A percentile compares a stretch with the other conserved stretches of the same genome.
Conservation (phyloP, 2,329 filamentous ascomycete genomes). For the Rhynchosporium graminicola region DNA sequence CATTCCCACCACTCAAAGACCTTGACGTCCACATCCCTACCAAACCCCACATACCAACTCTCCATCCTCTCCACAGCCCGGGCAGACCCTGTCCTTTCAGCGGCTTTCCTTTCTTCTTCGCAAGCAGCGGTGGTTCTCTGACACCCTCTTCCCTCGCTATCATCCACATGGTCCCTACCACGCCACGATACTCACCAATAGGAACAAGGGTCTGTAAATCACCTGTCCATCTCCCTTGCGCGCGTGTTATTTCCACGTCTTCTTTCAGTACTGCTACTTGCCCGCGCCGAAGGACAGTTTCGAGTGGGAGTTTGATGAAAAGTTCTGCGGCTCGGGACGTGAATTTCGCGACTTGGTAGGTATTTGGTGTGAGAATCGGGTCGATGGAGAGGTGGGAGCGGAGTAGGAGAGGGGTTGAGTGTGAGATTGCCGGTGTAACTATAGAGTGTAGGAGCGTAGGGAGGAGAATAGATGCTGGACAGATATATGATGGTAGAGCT, state of each 20-base stretch:
- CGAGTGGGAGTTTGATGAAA: conserved; percentile 83
- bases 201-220: conserved; percentile 74
- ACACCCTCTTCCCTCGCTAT: conserved; percentile 81
- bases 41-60: conserved; percentile 58
- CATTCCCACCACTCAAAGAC: conserved; percentile 35
- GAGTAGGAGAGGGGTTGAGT: conserved; percentile 81
- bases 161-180: conserved; percentile 87
- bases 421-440: conserved; percentile 78
- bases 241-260: conserved; percentile 31
- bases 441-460: conserved; percentile 88
- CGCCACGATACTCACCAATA: conserved; percentile 78
- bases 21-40: conserved; percentile 53
- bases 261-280: conserved; percentile 69
- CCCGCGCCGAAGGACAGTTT: conserved; percentile 86
- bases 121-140: conserved; percentile 14
- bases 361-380: conserved; percentile 74
- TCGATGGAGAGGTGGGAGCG: conserved; percentile 84
- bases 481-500: conserved; percentile 74
- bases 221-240: conserved; percentile 18
- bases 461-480: conserved; percentile 68
- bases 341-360: conserved; percentile 83
- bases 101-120: conserved; percentile 16
- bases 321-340: conserved; percentile 77
- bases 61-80: conserved; percentile 59
- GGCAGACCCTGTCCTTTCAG: conserved; percentile 54